Conservation (phyloP, 306 rosid genomes). For the Boehmeria nivea region DNA sequence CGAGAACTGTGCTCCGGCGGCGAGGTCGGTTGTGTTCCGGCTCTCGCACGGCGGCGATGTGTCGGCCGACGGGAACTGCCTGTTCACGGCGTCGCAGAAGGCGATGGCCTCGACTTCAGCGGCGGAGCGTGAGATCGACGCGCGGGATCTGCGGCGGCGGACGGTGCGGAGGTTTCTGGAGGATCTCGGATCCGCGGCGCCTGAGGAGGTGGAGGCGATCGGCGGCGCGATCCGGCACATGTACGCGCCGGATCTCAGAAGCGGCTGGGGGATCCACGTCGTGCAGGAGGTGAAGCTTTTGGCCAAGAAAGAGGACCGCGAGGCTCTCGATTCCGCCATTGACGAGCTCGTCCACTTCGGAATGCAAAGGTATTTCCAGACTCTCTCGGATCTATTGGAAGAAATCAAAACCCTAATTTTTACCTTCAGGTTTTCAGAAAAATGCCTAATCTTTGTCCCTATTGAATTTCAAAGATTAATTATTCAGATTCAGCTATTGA, state of each 20-base stretch:
- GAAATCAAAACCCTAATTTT: not conserved
- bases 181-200: conserved; percentile 62
- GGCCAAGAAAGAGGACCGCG: conserved; percentile 81
- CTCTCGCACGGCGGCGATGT: conserved; percentile 94
- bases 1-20: conserved; percentile 20
- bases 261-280: conserved; percentile 92
- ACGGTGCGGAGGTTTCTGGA: conserved; percentile 72
- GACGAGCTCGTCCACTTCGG: conserved; percentile 84
- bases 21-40: conserved; percentile 68
- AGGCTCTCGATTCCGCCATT: conserved; percentile 64
- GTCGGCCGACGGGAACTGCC: conserved; percentile 88
- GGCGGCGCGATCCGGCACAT: conserved; percentile 69
- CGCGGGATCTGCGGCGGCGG: conserved; percentile 68
- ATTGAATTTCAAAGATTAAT: not conserved
- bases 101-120: conserved; percentile 45
- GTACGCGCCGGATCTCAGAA: conserved; percentile 85
- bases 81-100: conserved; percentile 82
- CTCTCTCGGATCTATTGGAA: conserved; percentile 5
- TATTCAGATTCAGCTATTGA: not conserved
- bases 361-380: conserved; percentile 74
- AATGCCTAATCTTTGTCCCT: not conserved
- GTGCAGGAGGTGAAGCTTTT: conserved; percentile 91
- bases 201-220: conserved; percentile 48
- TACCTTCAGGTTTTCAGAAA: not conserved
- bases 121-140: conserved; percentile 44